A percentile compares a stretch with the other conserved stretches of the same genome.
These are phyloP conservation scores for Tritrichomonas musculus DNA, from an alignment of 208 protist genomes.

Conservation along the genomic window DNA sequence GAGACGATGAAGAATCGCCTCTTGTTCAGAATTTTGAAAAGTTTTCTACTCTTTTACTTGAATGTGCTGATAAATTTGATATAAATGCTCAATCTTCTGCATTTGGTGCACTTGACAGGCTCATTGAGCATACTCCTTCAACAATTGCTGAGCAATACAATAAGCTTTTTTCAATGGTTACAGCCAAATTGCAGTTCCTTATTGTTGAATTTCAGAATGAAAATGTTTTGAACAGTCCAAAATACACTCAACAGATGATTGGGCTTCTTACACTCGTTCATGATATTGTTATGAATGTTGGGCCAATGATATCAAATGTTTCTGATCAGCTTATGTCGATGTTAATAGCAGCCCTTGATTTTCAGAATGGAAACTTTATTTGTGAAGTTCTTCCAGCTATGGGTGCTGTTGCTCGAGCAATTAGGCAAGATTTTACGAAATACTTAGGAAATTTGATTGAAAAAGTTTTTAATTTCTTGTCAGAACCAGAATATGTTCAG, in stretches of 20 bases:
- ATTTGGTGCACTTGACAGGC: not conserved
- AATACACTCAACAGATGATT: not conserved
- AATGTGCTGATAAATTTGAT: not conserved
- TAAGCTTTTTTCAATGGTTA: not conserved
- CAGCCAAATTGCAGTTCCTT: not conserved
- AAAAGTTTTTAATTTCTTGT: not conserved
- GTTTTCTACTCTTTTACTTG: not conserved
- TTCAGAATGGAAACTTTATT: not conserved
- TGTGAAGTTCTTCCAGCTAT: not conserved
- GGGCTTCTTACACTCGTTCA: not conserved
- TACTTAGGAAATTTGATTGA: not conserved
- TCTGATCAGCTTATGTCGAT: not conserved
- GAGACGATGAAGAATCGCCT: not conserved
- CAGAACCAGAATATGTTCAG: not conserved
- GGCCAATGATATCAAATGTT: not conserved
- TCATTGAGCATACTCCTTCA: not conserved
- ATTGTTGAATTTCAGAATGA: not conserved
- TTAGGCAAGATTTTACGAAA: not conserved
- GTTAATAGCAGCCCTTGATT: not conserved
- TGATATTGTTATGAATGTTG: slow-evolving; percentile 11
- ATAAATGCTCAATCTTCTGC: not conserved
- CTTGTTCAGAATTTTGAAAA: not conserved
- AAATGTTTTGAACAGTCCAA: not conserved
- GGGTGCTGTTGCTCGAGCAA: not conserved
- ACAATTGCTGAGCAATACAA: not conserved